Base-by-base conservation (phyloP, 129 eudicot genomes). In the Mikania micrantha region DNA sequence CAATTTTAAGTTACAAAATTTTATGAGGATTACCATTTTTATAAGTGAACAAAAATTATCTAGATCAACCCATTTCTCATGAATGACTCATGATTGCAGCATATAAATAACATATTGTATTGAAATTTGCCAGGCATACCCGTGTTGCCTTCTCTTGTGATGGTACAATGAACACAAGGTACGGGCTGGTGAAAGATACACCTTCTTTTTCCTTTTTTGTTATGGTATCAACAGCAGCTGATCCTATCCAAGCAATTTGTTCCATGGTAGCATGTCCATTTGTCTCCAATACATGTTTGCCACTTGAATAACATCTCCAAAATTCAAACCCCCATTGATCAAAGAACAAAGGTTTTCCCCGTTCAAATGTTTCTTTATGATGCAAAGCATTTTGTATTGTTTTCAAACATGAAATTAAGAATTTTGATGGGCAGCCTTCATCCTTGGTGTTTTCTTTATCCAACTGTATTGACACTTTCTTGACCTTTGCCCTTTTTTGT, bases 221-320 rank as follows among this genome's bases (percentile, higher is more conserved):
- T 62, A 93, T 86, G 34, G 87, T 79, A 74, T 93, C 98, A 41
- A 92, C 84, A 73, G 95, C 89, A 29, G 85, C 59, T 62, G 98
- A 78, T 63, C 85, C 84, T 21, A 88, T 71, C 98, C 98, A 93
- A 60, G 96, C 96, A 80, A 88, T 80, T 61, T 93, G 95, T 75
- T 93, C 87, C 44, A 75, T 7, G 9, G 81, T 78, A 32, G 90
- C 74, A 69, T 78, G 76, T 69, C 83, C 84, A 72, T 79, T 80
- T 2, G 82, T 81, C 63, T 86, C 95, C 53, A 88, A 17, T 13
- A 93, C 82, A 77, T 93, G 88, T 68, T 62, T 76, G 28, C 92
- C 92, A 59, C 59, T 64, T 28, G 91, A 77, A 84, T 80, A 86
- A 67, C 77, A 70, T 49, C 79, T 88, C 98, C 98, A 92, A 58